Conservation (phyloP, 1,284 basidiomycete species). For the Coniferiporia sulphurascens region DNA sequence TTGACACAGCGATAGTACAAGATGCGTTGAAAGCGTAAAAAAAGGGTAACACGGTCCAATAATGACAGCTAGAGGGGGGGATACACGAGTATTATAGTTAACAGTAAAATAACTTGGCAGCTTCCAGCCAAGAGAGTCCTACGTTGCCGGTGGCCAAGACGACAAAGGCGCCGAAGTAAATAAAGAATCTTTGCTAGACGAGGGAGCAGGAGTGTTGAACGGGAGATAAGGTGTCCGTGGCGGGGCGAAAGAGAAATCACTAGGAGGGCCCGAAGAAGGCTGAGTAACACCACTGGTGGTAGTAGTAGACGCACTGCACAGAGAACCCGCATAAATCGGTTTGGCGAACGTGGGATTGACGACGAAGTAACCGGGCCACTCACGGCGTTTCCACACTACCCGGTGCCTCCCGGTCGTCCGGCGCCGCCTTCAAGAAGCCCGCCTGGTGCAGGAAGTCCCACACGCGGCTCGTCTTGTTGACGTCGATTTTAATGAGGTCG, state of each 20-base stretch:
- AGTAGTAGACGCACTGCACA: too few relatives aligned
- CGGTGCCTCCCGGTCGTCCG: constrained; percentile 18
- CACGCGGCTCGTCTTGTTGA: constrained; percentile 84
- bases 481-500: constrained; percentile 87
- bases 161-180: not conserved
- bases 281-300: too few relatives aligned
- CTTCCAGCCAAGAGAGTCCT: not conserved
- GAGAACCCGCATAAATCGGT: too few relatives aligned
- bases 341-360: too few relatives aligned
- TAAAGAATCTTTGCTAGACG: not conserved
- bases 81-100: not conserved
- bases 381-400: constrained; percentile 14
- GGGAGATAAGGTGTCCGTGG: constrained; percentile 9
- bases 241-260: constrained; percentile 1
- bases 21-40: constrained; percentile 14
- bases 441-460: constrained; percentile 86
- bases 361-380: too few relatives aligned
- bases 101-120: not conserved
- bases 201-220: not conserved
- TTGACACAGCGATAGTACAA: constrained; percentile 17
- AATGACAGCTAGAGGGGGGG: not conserved
- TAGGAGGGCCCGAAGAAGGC: not conserved
- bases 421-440: constrained; percentile 63
- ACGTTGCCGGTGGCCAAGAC: not conserved
- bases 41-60: constrained; percentile 6